Percentiles rank a stretch among this genome's conserved stretches.
phyloP scores from a whole-genome alignment of 2,329 filamentous ascomycete genomes.

The Beauveria rudraprayagi region DNA sequence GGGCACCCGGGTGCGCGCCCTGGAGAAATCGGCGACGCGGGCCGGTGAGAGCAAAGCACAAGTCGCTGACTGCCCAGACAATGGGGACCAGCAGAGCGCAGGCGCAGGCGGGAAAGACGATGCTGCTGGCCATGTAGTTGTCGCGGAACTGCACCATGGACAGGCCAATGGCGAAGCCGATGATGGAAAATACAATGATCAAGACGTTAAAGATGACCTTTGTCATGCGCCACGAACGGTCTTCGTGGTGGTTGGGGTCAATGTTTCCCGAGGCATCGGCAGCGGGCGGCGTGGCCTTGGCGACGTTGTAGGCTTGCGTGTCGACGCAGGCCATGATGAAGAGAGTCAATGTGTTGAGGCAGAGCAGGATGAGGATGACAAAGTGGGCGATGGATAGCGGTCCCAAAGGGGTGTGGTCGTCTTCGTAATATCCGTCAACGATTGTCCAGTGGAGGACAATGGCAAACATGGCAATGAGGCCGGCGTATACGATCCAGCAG shows the following conservation, averaged over 20 bases:
- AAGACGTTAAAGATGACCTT: conserved; percentile 24
- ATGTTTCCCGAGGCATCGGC: background rate
- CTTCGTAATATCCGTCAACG: background rate
- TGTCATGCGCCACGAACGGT: conserved; percentile 19
- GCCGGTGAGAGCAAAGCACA: conserved; percentile 24
- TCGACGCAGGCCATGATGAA: background rate
- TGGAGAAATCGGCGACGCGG: conserved; percentile 22
- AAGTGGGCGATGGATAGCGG: background rate
- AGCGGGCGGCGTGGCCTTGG: background rate
- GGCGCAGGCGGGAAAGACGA: conserved; percentile 2
- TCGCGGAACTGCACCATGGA: conserved; percentile 13
- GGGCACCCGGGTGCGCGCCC: conserved; percentile 36
- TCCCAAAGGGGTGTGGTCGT: background rate
- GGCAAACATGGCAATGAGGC: background rate
- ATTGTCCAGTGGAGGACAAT: background rate
- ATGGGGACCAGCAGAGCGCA: conserved; percentile 19
- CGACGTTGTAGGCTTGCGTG: background rate
- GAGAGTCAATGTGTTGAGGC: background rate
- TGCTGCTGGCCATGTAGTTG: background rate
- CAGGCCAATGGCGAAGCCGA: conserved; percentile 22
- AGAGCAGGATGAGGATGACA: background rate
- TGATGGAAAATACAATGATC: conserved; percentile 20
- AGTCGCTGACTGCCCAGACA: conserved; percentile 31
- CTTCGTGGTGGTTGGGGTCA: background rate
- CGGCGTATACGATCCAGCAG: conserved; percentile 5